A percentile compares a stretch with the other conserved stretches of the same genome.
Conservation (phyloP, 768 basidiomycete genomes). For the Mycena albidolilacea region DNA sequence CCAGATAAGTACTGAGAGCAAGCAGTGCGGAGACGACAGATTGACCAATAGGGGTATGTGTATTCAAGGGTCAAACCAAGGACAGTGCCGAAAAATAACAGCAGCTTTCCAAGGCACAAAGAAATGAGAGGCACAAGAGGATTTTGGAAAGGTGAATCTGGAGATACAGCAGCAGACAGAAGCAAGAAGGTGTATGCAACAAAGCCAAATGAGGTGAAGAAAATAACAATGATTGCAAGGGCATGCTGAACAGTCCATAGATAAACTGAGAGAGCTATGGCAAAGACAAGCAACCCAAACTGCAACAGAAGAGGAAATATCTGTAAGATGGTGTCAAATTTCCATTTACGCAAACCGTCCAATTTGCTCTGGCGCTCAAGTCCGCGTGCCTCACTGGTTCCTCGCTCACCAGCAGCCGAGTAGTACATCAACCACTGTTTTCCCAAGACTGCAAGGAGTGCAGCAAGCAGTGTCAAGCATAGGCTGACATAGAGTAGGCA, state of each 20-base stretch:
- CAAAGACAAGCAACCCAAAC: background rate
- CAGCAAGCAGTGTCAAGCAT: background rate
- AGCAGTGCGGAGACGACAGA: too few species aligned
- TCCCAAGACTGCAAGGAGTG: background rate
- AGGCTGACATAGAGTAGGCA: background rate
- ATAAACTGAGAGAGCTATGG: background rate
- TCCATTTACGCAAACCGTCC: constrained; percentile 6
- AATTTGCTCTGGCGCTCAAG: constrained; percentile 9
- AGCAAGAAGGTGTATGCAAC: background rate
- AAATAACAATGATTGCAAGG: background rate
- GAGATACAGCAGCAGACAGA: background rate
- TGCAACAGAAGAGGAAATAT: background rate
- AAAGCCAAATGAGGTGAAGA: background rate
- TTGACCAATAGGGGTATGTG: too few species aligned
- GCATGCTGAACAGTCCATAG: background rate
- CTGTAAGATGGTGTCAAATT: background rate
- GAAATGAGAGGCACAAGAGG: background rate
- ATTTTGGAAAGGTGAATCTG: background rate
- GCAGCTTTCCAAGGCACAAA: too few species aligned
- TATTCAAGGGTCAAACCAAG: too few species aligned
- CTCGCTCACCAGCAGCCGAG: background rate
- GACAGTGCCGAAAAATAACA: too few species aligned
- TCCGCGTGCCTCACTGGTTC: background rate
- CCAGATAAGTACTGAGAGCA: too few species aligned
- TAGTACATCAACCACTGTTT: constrained; percentile 22